Base-by-base conservation (phyloP, 441 rosid species). In the Euphorbia schlechtendalii region DNA sequence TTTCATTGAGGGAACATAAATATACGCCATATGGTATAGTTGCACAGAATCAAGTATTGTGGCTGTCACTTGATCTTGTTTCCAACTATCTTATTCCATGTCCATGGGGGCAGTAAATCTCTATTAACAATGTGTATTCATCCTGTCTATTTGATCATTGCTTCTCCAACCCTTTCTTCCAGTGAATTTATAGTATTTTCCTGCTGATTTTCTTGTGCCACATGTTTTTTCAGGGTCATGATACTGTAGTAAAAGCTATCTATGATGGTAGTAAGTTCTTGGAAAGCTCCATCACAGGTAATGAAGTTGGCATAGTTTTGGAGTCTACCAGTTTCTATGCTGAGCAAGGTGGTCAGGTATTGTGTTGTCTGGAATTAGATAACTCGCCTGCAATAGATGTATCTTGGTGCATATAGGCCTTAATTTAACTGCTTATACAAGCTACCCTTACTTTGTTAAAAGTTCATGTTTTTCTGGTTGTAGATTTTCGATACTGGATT, bases 331-430 rank as follows among this genome's bases (percentile, higher is more conserved):
- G 90, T 69, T 95, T 95, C 84, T 95, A 95, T 72, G 96, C 99
- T 36, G 99, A 95, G 81, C 98, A 92, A 86, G 99, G 99, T 79
- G 99, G 99, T 71, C 99, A 94, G 98, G 99, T 94, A 84, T 68
- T 46, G 11, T 63, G 51, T 30, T 0, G n/a, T 56, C 61, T 68
- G 17, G 30, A 63, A 66, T 66, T 52, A 32, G 46, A n/a, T 56
- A 24, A 1, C 12, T 30, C 46, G 28, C 36, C 64, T 59, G 24
- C 61, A 40, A 40, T 20, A 15, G 51, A 27, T 25, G 22, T 43
- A 12, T 60, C 41, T 57, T n/a, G 25, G 49, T 11, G 12, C 38
- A 15, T 9, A 43, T n/a, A 40, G 49, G 41, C 2, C 36, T 34
- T 8, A 5, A 5, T 3, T 20, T 40, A 66, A 55, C 45, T 25